These are phyloP conservation scores for Cubamyces sp. DNA, from an alignment of 768 basidiomycete genomes.

Conservation along the genomic window DNA sequence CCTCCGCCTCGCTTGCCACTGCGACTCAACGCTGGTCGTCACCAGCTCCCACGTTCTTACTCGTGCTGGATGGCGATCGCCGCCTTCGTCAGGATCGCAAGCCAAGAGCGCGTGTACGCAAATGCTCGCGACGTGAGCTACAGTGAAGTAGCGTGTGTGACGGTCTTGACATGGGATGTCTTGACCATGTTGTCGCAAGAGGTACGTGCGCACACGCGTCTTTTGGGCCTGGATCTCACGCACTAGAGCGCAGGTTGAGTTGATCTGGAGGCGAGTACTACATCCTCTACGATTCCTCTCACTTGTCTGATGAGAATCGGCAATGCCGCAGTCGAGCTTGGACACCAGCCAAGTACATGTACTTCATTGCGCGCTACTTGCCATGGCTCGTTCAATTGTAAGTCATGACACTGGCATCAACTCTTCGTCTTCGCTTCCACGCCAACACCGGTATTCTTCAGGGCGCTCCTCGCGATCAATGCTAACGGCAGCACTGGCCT, in stretches of 20 bases:
- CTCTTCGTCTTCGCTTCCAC: neutral
- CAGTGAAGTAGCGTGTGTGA: slow-evolving; percentile 23
- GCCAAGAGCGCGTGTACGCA: slow-evolving; percentile 2
- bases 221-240: neutral
- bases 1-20: neutral
- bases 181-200: slow-evolving; percentile 22
- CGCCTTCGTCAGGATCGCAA: neutral
- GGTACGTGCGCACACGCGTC: slow-evolving; percentile 3
- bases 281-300: neutral
- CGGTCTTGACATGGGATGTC: slow-evolving; percentile 24
- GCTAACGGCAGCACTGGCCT: slow-evolving; percentile 31
- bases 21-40: neutral
- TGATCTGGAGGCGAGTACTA: slow-evolving; percentile 30
- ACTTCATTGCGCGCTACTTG: slow-evolving; percentile 28
- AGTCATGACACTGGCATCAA: neutral
- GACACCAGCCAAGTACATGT: slow-evolving; percentile 31
- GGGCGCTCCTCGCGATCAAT: slow-evolving; percentile 31
- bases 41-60: neutral
- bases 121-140: slow-evolving; percentile 17
- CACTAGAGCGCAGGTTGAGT: slow-evolving; percentile 24
- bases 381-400: slow-evolving; percentile 32
- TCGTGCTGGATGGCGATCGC: neutral
- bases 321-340: slow-evolving; percentile 20
- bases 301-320: neutral
- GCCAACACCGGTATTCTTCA: neutral